Conservation (phyloP, 208 protist genomes). For the Leishmania aethiopica region DNA sequence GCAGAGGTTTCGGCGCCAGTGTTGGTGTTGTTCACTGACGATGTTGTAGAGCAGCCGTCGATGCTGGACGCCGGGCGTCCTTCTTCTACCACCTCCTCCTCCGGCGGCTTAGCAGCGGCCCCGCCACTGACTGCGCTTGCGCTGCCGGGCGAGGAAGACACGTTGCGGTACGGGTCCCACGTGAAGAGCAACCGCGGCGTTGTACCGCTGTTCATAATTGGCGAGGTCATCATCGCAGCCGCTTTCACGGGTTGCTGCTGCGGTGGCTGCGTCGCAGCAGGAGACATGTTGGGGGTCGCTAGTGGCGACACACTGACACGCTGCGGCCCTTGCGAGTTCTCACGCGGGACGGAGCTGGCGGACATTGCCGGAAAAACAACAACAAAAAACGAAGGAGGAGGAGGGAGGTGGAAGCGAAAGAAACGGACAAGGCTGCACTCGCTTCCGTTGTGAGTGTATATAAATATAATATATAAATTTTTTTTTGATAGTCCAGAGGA, state of each 20-base stretch:
- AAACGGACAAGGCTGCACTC: background rate
- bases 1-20: slow-evolving; percentile 1
- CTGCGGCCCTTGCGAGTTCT: slow-evolving; percentile 1
- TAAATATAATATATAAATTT: background rate
- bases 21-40: slow-evolving; percentile 18
- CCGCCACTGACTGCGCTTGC: background rate
- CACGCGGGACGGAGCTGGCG: slow-evolving; percentile 9
- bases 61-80: slow-evolving; percentile 19
- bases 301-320: background rate
- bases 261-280: background rate
- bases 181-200: slow-evolving; percentile 32
- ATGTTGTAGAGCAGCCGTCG: slow-evolving; percentile 23
- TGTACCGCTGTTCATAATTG: slow-evolving; percentile 7
- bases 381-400: background rate
- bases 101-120: slow-evolving; percentile 1
- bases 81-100: slow-evolving; percentile 4
- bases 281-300: slow-evolving; percentile 2
- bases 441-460: background rate
- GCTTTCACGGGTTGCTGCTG: slow-evolving; percentile 5
- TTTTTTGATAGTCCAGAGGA: background rate
- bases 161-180: slow-evolving; percentile 32
- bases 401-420: background rate
- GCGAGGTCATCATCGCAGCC: slow-evolving; percentile 8
- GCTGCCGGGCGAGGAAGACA: background rate
- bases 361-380: slow-evolving; percentile 10